Conservation (phyloP, 2,329 filamentous ascomycete species). For the Aspergillus fischeri region DNA sequence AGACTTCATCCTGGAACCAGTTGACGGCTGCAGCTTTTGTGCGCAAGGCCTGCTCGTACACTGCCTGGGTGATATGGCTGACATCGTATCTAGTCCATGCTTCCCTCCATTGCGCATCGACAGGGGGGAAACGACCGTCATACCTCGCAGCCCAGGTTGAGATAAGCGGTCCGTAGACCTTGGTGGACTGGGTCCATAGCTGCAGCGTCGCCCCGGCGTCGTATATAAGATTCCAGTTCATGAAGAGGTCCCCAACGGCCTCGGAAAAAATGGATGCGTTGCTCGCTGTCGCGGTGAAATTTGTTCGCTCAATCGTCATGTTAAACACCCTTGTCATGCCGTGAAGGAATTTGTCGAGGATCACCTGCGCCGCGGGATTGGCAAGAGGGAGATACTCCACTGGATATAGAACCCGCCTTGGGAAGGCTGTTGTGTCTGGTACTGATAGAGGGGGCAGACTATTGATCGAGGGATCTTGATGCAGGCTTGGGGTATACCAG, state of each 20-base stretch:
- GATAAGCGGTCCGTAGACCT: constrained; percentile 4
- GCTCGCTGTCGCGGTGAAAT: constrained; percentile 13
- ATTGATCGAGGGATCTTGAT: constrained; percentile 6
- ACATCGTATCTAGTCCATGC: constrained; percentile 5
- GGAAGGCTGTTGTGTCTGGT: constrained; percentile 6
- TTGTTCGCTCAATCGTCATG: constrained; percentile 23
- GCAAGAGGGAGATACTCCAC: constrained; percentile 17
- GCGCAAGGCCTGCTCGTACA: constrained; percentile 1
- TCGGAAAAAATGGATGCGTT: constrained; percentile 4
- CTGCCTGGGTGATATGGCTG: neutral
- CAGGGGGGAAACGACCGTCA: constrained; percentile 8
- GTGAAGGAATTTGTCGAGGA: constrained; percentile 3
- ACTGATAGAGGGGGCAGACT: constrained; percentile 1
- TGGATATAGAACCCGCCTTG: constrained; percentile 13
- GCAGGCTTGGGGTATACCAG: constrained; percentile 7
- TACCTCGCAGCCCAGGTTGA: constrained; percentile 1
- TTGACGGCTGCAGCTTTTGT: neutral
- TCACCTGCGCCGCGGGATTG: constrained; percentile 15
- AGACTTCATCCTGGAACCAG: constrained; percentile 26
- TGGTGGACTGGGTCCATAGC: constrained; percentile 7
- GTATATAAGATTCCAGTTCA: constrained; percentile 3
- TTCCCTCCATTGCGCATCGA: constrained; percentile 3
- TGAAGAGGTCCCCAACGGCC: neutral
- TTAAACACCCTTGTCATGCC: constrained; percentile 15
- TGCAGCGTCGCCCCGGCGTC: neutral